phyloP scores from a whole-genome alignment of 352 stramenopile genomes.

The Globisporangium recalcitrans region DNA sequence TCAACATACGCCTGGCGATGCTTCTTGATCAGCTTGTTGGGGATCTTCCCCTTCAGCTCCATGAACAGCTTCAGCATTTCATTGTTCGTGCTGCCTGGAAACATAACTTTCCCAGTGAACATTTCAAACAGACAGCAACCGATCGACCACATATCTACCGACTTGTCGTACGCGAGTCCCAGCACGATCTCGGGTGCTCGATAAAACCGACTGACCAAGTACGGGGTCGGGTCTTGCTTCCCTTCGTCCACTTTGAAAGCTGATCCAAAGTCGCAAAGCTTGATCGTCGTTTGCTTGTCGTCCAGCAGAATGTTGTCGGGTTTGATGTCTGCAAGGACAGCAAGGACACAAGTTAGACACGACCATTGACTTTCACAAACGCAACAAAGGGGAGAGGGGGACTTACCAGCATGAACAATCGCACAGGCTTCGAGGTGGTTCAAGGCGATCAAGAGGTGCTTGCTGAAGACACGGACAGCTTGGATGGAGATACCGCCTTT shows the following conservation, averaged over 20 bases:
- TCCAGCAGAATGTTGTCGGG: slow-evolving; percentile 98
- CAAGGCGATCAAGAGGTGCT: slow-evolving; percentile 72
- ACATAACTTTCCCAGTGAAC: slow-evolving; percentile 97
- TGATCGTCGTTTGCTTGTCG: slow-evolving; percentile 92
- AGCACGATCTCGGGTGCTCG: slow-evolving; percentile 94
- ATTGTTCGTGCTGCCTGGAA: slow-evolving; percentile 97
- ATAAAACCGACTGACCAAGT: slow-evolving; percentile 99
- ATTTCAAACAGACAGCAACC: slow-evolving; percentile 96
- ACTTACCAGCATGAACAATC: slow-evolving; percentile 91
- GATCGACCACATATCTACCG: slow-evolving; percentile 98
- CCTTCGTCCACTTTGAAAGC: slow-evolving; percentile 90
- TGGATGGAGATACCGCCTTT: slow-evolving; percentile 81
- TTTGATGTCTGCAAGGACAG: slow-evolving; percentile 89
- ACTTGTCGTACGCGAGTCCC: slow-evolving; percentile 89
- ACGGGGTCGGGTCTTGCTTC: slow-evolving; percentile 95
- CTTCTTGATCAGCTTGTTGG: slow-evolving; percentile 83
- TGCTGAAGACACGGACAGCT: slow-evolving; percentile 80
- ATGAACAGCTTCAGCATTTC: slow-evolving; percentile 97
- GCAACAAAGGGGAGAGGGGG: neutral
- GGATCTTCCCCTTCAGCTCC: slow-evolving; percentile 90
- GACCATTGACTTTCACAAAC: neutral
- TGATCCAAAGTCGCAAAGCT: slow-evolving; percentile 97
- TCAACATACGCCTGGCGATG: slow-evolving; percentile 75
- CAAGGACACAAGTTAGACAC: slow-evolving; percentile 9
- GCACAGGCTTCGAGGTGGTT: slow-evolving; percentile 64